Conservation (phyloP, 208 protist species). For the Trypanosoma melophagium region DNA sequence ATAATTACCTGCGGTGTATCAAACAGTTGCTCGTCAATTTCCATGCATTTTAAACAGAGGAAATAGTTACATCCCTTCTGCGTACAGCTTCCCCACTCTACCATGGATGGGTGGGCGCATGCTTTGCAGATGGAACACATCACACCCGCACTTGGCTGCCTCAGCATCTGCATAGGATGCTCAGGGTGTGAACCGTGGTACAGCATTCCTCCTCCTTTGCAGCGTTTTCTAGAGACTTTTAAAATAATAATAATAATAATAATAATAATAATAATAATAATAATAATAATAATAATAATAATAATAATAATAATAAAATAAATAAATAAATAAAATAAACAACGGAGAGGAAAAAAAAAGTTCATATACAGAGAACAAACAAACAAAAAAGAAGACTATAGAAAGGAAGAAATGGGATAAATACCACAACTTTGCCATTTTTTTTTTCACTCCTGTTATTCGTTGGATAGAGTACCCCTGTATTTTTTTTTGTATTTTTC, state of each 20-base stretch:
- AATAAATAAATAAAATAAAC: too few species aligned
- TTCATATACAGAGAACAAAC: neutral
- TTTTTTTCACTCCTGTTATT: too few species aligned
- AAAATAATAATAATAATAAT: conserved; percentile 6
- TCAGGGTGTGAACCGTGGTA: conserved; percentile 71
- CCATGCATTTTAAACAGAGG: conserved; percentile 79
- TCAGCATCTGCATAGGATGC: conserved; percentile 38
- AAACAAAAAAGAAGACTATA: neutral
- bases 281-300: too few species aligned
- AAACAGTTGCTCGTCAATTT: conserved; percentile 70
- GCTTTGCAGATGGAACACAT: conserved; percentile 71
- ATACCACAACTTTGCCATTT: neutral
- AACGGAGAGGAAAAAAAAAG: too few species aligned
- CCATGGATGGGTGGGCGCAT: conserved; percentile 38
- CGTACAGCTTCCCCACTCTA: conserved; percentile 60
- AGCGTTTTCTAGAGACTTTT: neutral
- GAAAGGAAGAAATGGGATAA: neutral
- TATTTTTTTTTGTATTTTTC: too few species aligned
- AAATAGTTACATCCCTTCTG: conserved; percentile 46
- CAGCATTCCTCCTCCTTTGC: conserved; percentile 15
- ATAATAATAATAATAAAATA: too few species aligned
- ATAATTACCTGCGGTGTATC: conserved; percentile 62
- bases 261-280: too few species aligned
- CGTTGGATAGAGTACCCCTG: too few species aligned
- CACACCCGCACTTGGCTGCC: conserved; percentile 24